Evolutionary conservation across 2,329 filamentous ascomycete species (phyloP).

Genomic region (Ophiognomonia clavigignenti-juglandacearum): DNA sequence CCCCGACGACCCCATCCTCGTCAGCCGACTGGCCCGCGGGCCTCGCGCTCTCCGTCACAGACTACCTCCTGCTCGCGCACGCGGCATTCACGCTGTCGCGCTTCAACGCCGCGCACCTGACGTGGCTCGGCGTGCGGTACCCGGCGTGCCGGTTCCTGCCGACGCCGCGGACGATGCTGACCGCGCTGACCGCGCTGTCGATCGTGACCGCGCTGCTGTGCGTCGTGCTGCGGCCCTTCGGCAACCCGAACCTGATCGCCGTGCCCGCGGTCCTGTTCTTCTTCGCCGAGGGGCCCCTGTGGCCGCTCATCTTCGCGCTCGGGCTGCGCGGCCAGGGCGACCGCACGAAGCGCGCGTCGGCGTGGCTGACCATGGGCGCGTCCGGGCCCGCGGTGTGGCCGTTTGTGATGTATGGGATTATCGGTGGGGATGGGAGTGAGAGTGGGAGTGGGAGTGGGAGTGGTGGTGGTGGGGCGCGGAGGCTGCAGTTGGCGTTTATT

Average conservation of each 20-base stretch:
- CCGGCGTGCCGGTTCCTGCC: constrained; percentile 46
- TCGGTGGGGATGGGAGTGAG: constrained; percentile 24
- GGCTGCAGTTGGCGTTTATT: constrained; percentile 58
- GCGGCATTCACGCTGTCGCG: constrained; percentile 69
- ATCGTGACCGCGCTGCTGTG: constrained; percentile 50
- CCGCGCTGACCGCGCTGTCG: constrained; percentile 53
- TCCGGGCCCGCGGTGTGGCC: constrained; percentile 71
- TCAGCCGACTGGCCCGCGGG: constrained; percentile 30
- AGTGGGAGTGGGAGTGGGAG: constrained; percentile 29
- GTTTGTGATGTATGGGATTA: constrained; percentile 66
- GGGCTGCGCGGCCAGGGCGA: constrained; percentile 74
- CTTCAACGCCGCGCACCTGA: constrained; percentile 61
- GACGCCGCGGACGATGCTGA: constrained; percentile 68
- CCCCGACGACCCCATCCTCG: constrained; percentile 4
- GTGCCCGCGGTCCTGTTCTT: constrained; percentile 67
- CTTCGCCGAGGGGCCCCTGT: constrained; percentile 79
- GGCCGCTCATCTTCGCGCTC: constrained; percentile 76
- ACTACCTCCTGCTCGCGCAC: constrained; percentile 69
- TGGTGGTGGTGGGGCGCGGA: constrained; percentile 40
- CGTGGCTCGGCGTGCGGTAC: constrained; percentile 48
- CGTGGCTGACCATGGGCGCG: constrained; percentile 72
- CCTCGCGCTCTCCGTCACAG: constrained; percentile 50
- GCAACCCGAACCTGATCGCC: constrained; percentile 43
- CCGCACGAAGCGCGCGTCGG: constrained; percentile 74
- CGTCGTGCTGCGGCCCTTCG: constrained; percentile 36